Conservation (phyloP, 768 basidiomycete genomes). For the Tulasnella calospora region DNA sequence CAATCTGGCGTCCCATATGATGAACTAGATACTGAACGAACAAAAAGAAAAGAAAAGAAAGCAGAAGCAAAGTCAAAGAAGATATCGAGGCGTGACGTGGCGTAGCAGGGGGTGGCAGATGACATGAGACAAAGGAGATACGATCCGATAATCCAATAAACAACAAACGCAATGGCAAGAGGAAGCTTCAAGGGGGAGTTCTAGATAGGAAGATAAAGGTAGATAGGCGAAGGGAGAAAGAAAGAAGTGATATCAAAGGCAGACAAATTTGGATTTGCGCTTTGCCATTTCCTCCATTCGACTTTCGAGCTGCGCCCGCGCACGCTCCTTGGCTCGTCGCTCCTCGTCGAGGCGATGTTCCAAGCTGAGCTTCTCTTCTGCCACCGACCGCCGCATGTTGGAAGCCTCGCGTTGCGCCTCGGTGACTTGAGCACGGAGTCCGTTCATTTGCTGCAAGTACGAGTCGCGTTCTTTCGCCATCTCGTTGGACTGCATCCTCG, state of each 20-base stretch:
- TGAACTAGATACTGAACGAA: constrained; percentile 10
- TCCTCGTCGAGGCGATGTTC: constrained; percentile 83
- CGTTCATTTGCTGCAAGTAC: constrained; percentile 58
- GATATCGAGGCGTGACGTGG: not conserved
- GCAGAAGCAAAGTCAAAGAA: not conserved
- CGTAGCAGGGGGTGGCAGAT: constrained; percentile 7
- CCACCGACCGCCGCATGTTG: constrained; percentile 68
- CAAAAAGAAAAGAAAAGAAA: not conserved
- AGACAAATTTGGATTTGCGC: constrained; percentile 90
- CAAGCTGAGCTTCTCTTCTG: constrained; percentile 82
- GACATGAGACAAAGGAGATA: not conserved
- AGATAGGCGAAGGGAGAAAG: not conserved
- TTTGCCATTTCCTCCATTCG: constrained; percentile 79
- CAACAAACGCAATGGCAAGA: constrained; percentile 7
- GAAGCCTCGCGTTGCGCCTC: constrained; percentile 78
- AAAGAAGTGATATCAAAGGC: constrained; percentile 41
- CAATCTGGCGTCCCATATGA: constrained; percentile 5
- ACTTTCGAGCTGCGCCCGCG: constrained; percentile 76
- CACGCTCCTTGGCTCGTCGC: constrained; percentile 81
- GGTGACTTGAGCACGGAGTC: constrained; percentile 64
- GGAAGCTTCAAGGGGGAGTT: not conserved
- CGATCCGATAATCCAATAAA: constrained; percentile 14
- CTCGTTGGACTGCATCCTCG: constrained; percentile 89
- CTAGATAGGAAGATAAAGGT: not conserved
- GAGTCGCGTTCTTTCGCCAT: constrained; percentile 80